Base-by-base conservation (phyloP, 2,329 filamentous ascomycete species). In the Penicillium griseofulvum region DNA sequence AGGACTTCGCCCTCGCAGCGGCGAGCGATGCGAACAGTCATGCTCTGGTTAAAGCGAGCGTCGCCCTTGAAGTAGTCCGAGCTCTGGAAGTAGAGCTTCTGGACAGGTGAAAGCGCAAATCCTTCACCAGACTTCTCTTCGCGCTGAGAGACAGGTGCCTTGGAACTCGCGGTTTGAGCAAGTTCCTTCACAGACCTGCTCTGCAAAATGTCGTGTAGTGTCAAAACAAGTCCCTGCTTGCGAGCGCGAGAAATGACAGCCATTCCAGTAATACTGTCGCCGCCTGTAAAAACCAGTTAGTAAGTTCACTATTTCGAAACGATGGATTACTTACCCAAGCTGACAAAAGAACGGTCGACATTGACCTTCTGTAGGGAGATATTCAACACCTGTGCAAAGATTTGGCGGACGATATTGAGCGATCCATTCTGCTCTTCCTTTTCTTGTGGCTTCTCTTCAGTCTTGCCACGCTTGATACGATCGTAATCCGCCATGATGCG, bases 261-360 rank as follows among this genome's bases (percentile, higher is more conserved):
- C 71, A 75, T 75, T 43, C 72, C 73, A 33, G 67, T 69, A 31
- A 76, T 73, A 43, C 73, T 75, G 54, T 76, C 72, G 5, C 73
- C 73, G 19, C 72, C 72, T 70, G 42, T 45, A 47, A 49, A 42
- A 31, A 42, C 34, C 17, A 9, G 47, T 66, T 51, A 64, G 55
- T 41, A 48, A 42, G 9, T 24, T 33, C 1, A 39, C 14, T 5
- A 9, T 43, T 39, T 52, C 14, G 2, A 11, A 46, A 49, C 11
- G 17, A n/a, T 12, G 33, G 9, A 16, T 39, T 46, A 58, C 69
- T 65, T 52, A 71, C 70, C 70, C 43, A 73, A 52, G 53, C 69
- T 72, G 42, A 75, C 67, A 26, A 75, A 75, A 17, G 71, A 72
- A 10, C 70, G 63, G 26, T 69, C 67, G 11, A 65, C 48, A 44